These are phyloP conservation scores for Dictyostelium capitatum DNA, from an alignment of 78 protist genomes.

Conservation along the genomic window DNA sequence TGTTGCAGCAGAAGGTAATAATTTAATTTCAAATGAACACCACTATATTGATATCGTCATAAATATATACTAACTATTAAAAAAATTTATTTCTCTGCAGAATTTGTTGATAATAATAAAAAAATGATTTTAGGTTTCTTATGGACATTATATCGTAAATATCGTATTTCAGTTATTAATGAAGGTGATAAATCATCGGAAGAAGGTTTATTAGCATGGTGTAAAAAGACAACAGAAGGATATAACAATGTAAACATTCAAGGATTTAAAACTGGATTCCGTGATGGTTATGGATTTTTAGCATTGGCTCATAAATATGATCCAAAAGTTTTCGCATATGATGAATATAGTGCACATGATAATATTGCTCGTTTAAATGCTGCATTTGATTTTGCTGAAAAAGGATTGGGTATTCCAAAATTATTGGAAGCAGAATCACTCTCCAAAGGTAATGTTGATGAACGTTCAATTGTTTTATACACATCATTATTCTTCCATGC, in stretches of 20 bases:
- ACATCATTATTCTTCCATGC: slow-evolving; percentile 86
- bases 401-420: slow-evolving; percentile 78
- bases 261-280: slow-evolving; percentile 43
- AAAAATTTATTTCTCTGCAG: no score
- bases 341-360: slow-evolving; percentile 24
- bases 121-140: slow-evolving; percentile 87
- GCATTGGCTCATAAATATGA: slow-evolving; percentile 82
- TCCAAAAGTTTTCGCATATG: slow-evolving; percentile 62
- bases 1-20: slow-evolving; percentile 84
- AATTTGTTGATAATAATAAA: slow-evolving; percentile 81
- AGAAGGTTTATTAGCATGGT: slow-evolving; percentile 85
- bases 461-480: slow-evolving; percentile 85
- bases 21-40: background rate
- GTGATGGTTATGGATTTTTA: slow-evolving; percentile 81
- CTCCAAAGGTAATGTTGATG: slow-evolving; percentile 87
- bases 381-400: slow-evolving; percentile 84
- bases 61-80: background rate
- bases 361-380: slow-evolving; percentile 67
- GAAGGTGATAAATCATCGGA: slow-evolving; percentile 82
- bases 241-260: slow-evolving; percentile 71
- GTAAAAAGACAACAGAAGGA: slow-evolving; percentile 78
- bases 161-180: slow-evolving; percentile 84
- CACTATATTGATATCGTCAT: no score
- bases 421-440: slow-evolving; percentile 84
- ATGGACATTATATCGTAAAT: slow-evolving; percentile 83